Base-by-base conservation (phyloP, 2,329 filamentous ascomycete species). In the Emmonsiellopsis sp. region DNA sequence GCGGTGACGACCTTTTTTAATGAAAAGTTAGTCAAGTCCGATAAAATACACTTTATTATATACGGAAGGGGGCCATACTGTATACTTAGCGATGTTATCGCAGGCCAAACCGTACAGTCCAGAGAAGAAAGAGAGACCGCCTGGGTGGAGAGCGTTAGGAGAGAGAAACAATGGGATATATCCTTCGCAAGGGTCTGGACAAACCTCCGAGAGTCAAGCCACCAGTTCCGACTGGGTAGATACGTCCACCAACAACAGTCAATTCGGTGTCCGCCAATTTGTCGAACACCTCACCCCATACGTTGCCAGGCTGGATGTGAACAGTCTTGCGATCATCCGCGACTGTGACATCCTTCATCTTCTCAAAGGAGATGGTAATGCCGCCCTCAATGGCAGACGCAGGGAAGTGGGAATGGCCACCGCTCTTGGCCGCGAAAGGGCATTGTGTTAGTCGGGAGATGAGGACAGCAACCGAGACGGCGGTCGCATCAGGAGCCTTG, bases 101-200 rank as follows among this genome's bases (percentile, higher is more conserved):
- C 71, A 72, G 15, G 71, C 74, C 66, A 74, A 79, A 10, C 79
- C 80, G 55, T 70, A 61, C 0, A 60, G 62, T 0, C 68, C 68
- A 1, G 72, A 70, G 57, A 77, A 74, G 64, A 69, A 77, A 1
- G 72, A 75, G 15, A 78, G 70, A 11, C 77, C 77, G n/a, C 37
- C 55, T 30, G 41, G 34, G 16, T 3, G 54, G 15, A 7, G 15
- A 7, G 20, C 5, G 20, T 26, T 26, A 26, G 5, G 5, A 26
- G 20, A 26, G 3, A 26, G 3, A 26, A 26, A 5, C 20, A 26
- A 26, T 26, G 20, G 5, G 20, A 26, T 3, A 26, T 26, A 26
- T 26, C 20, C 20, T 26, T 26, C 20, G 20, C 20, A 26, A 26
- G 20, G 20, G 20, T 26, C 20, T 26, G 20, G 20, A 26, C 20